Conservation (phyloP, 1,284 basidiomycete genomes). For the Coniferiporia sulphurascens region DNA sequence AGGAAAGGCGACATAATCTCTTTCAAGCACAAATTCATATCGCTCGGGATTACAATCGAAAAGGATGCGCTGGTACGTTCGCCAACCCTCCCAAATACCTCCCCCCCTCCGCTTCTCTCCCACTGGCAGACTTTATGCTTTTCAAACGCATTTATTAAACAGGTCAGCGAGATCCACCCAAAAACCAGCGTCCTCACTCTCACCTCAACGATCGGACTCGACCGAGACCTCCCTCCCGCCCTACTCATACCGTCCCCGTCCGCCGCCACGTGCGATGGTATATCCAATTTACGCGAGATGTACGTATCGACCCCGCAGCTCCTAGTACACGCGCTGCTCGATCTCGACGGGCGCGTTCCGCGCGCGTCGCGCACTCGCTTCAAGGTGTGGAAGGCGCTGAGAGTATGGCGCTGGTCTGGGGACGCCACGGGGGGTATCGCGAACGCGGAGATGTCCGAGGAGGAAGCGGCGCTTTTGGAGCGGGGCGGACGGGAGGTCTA, state of each 20-base stretch:
- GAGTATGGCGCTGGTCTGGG: slow-evolving; percentile 8
- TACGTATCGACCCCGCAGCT: not conserved
- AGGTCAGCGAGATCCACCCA: slow-evolving; percentile 44
- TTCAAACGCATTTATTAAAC: not conserved
- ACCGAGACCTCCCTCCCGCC: slow-evolving; percentile 32
- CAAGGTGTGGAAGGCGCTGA: slow-evolving; percentile 5
- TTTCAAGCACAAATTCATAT: slow-evolving; percentile 42
- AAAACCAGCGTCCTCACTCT: slow-evolving; percentile 38
- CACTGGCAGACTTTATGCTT: not conserved
- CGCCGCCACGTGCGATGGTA: not conserved
- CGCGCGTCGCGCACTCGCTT: not conserved
- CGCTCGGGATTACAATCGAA: slow-evolving; percentile 36
- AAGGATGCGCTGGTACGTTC: slow-evolving; percentile 49
- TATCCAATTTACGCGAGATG: slow-evolving; percentile 9
- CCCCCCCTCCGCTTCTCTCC: not conserved
- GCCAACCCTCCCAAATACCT: not conserved
- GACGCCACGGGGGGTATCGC: not conserved
- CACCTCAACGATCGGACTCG: slow-evolving; percentile 35
- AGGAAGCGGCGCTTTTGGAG: slow-evolving; percentile 10
- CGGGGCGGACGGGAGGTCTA: slow-evolving; percentile 9
- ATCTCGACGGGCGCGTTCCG: slow-evolving; percentile 14
- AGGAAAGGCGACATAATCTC: slow-evolving; percentile 48
- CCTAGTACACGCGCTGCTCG: slow-evolving; percentile 6
- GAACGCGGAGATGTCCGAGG: not conserved
- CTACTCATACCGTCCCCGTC: slow-evolving; percentile 29